These are phyloP conservation scores for Colletotrichum caudatum DNA, from an alignment of 2,329 filamentous ascomycete genomes.

Conservation along the genomic window DNA sequence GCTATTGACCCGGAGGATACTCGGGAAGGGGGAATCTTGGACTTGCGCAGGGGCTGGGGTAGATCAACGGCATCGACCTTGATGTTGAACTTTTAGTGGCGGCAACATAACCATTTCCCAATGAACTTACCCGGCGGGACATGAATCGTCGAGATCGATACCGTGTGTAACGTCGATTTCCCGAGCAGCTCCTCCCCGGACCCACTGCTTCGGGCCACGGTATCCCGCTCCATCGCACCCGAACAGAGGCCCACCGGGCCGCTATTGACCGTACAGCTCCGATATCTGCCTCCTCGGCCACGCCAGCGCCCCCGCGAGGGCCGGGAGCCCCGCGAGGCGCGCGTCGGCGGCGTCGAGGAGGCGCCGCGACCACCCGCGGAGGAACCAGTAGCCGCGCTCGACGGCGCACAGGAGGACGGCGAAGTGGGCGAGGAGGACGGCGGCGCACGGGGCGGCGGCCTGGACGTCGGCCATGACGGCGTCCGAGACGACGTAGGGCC, in stretches of 20 bases:
- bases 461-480: slow-evolving; percentile 47
- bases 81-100: not conserved
- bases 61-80: not conserved
- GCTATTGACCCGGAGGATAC: not conserved
- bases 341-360: slow-evolving; percentile 44
- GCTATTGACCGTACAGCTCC: slow-evolving; percentile 9
- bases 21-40: not conserved
- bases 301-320: slow-evolving; percentile 9
- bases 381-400: slow-evolving; percentile 47
- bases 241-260: no score
- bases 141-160: not conserved
- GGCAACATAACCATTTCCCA: not conserved
- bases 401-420: slow-evolving; percentile 45
- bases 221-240: fast-evolving
- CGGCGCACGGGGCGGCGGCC: slow-evolving; percentile 44
- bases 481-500: slow-evolving; percentile 46
- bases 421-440: slow-evolving; percentile 47
- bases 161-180: not conserved
- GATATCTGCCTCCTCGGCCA: slow-evolving; percentile 34
- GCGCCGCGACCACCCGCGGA: slow-evolving; percentile 46
- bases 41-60: not conserved
- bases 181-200: not conserved
- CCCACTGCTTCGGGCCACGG: not conserved
- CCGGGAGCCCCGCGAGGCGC: not conserved
- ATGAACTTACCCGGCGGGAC: not conserved